Base-by-base conservation (phyloP, 2,329 filamentous ascomycete species). In the Xylariaceae sp. region DNA sequence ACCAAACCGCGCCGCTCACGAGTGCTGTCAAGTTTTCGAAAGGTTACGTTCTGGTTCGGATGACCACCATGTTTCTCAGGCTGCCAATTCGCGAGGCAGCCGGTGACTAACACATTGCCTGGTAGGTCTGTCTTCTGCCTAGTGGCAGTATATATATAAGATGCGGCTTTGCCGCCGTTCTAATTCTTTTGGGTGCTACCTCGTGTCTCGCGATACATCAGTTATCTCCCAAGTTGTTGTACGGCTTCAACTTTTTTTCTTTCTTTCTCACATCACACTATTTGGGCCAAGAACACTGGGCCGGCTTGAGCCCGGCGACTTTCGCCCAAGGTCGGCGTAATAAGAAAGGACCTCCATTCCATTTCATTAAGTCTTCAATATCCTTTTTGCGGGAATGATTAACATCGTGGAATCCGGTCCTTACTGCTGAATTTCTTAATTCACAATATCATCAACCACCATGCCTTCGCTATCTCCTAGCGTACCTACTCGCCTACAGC, bases 41-140 rank as follows among this genome's bases (percentile, higher is more conserved):
- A 54, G 56, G 55, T 60, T 64, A 57, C 48, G 52, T 58, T 59
- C 50, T 51, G 59, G 57, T 52, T 57, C 56, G 58, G 45, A 65
- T 70, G 67, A 71, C 65, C 67, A 70, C 66, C 67, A 61, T 60
- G 52, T 59, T 57, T 50, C 54, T 54, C 60, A 61, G 55, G 57
- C 57, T 46, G 47, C 41, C 56, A 52, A 67, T 66, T 67, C 67
- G 69, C 67, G 70, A 72, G 70, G 70, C 70, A 69, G 62, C 66
- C 67, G 69, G 68, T 74, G 71, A 73, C 71, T 71, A 62, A 67
- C 59, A 57, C 48, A 54, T 51, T n/a, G n/a, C 56, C 46, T 37
- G 32, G 32, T 55, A 26, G 58, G 26, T 43, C 63, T 60, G 50
- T 40, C 57, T 62, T 66, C 65, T 69, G 65, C 64, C 65, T 67